These are phyloP conservation scores for Tausonia pullulans DNA, from an alignment of 1,284 basidiomycete genomes.

Conservation along the genomic window DNA sequence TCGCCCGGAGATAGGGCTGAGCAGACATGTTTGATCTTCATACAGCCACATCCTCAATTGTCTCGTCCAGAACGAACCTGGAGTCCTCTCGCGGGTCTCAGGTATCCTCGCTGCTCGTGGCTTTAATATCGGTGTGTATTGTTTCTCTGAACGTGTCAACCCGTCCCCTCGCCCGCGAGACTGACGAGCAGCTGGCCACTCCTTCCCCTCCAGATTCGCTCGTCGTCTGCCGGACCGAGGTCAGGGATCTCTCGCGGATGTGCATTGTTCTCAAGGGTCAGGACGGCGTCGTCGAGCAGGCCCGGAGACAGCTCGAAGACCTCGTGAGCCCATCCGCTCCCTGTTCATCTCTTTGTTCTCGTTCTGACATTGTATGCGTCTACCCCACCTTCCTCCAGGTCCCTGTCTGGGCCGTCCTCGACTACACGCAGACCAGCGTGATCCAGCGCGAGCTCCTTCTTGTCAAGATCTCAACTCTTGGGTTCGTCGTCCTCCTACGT, in stretches of 20 bases:
- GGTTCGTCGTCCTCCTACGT: constrained; percentile 1
- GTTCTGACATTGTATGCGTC: neutral
- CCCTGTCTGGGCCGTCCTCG: constrained; percentile 92
- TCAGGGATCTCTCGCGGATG: constrained; percentile 94
- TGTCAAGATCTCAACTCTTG: constrained; percentile 88
- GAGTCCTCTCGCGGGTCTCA: constrained; percentile 93
- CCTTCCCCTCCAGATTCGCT: constrained; percentile 59
- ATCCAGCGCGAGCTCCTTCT: constrained; percentile 81
- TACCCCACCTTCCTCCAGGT: constrained; percentile 44
- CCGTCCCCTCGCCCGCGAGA: neutral
- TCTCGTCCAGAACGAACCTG: constrained; percentile 98
- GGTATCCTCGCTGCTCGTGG: constrained; percentile 94
- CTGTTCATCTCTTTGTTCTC: neutral
- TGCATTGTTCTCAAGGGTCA: constrained; percentile 94
- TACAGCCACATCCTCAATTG: constrained; percentile 88
- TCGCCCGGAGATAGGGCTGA: neutral
- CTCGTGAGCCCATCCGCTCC: constrained; percentile 47
- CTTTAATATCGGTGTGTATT: constrained; percentile 67
- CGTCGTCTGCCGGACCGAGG: constrained; percentile 96
- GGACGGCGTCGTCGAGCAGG: constrained; percentile 96
- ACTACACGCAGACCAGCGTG: constrained; percentile 82
- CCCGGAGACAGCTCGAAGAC: constrained; percentile 83
- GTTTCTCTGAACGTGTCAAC: neutral
- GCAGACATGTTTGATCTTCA: neutral
- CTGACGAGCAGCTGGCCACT: neutral